Conservation (phyloP, 164 flowering plant genomes). For the Vitis amurensis region DNA sequence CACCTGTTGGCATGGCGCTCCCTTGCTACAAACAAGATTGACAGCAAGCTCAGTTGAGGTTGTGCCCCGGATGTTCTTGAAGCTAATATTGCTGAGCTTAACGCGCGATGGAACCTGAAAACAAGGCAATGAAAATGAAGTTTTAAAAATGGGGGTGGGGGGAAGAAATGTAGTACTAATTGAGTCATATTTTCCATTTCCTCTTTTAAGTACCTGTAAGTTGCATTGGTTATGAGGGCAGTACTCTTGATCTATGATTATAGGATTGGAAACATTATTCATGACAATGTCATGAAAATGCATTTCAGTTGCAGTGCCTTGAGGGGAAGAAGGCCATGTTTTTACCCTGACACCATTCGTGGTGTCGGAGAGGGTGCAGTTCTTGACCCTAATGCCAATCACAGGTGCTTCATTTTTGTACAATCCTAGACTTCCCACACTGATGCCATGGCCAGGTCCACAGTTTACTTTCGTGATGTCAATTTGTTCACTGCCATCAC, state of each 20-base stretch:
- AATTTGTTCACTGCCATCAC: slow-evolving; percentile 34
- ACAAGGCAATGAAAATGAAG: neutral
- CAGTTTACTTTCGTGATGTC: slow-evolving; percentile 24
- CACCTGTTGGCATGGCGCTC: slow-evolving; percentile 22
- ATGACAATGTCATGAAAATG: slow-evolving; percentile 19
- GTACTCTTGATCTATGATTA: slow-evolving; percentile 40
- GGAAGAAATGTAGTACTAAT: no score
- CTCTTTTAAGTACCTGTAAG: slow-evolving; percentile 4
- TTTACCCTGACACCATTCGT: slow-evolving; percentile 50
- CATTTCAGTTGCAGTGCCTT: slow-evolving; percentile 10
- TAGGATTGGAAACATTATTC: slow-evolving; percentile 33
- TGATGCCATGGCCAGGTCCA: slow-evolving; percentile 67
- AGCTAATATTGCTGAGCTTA: slow-evolving; percentile 7
- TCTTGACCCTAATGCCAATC: slow-evolving; percentile 21
- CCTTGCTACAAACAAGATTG: slow-evolving; percentile 25
- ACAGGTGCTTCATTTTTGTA: slow-evolving; percentile 35
- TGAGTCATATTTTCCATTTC: no score
- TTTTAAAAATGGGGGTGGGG: no score
- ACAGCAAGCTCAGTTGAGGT: slow-evolving; percentile 22
- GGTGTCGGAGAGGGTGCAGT: slow-evolving; percentile 41
- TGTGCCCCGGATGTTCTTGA: slow-evolving; percentile 21
- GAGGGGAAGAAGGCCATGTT: slow-evolving; percentile 23
- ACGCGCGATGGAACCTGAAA: neutral
- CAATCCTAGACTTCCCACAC: slow-evolving; percentile 61
- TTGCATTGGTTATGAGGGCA: slow-evolving; percentile 21